Evolutionary conservation across 257 asterid species (phyloP).

Genomic region (Cruciata laevipes): DNA sequence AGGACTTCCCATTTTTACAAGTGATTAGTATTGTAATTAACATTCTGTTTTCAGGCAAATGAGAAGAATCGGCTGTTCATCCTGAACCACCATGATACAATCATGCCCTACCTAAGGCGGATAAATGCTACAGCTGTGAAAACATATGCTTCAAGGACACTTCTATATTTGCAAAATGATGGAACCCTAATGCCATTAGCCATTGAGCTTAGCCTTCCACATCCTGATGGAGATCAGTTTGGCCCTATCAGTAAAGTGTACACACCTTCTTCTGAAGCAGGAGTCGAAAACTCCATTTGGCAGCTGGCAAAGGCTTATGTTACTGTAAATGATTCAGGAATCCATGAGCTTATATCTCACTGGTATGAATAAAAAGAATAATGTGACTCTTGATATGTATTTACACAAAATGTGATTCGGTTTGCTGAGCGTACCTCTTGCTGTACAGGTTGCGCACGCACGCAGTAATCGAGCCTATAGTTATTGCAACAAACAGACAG

Average conservation of each 20-base stretch:
- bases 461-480: conserved; percentile 70
- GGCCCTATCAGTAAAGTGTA: conserved; percentile 52
- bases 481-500: conserved; percentile 69
- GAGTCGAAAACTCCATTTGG: conserved; percentile 52
- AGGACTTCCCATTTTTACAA: background rate
- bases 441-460: conserved; percentile 65
- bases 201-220: conserved; percentile 72
- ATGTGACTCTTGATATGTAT: too few relatives aligned
- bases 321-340: conserved; percentile 62
- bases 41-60: conserved; percentile 34
- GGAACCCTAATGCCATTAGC: conserved; percentile 71
- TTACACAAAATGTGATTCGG: background rate
- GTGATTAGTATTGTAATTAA: background rate
- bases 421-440: background rate
- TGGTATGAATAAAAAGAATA: conserved; percentile 32
- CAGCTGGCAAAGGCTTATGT: conserved; percentile 81
- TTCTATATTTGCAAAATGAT: conserved; percentile 48
- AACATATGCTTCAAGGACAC: conserved; percentile 65
- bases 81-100: conserved; percentile 57
- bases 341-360: conserved; percentile 66
- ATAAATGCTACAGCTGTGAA: conserved; percentile 47
- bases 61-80: conserved; percentile 41
- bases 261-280: conserved; percentile 49
- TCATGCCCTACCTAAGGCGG: conserved; percentile 63
- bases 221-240: conserved; percentile 44